A percentile compares a stretch with the other conserved stretches of the same genome.
Conservation (phyloP, 2,329 filamentous ascomycete species). For the Proliferodiscus dingleyae region DNA sequence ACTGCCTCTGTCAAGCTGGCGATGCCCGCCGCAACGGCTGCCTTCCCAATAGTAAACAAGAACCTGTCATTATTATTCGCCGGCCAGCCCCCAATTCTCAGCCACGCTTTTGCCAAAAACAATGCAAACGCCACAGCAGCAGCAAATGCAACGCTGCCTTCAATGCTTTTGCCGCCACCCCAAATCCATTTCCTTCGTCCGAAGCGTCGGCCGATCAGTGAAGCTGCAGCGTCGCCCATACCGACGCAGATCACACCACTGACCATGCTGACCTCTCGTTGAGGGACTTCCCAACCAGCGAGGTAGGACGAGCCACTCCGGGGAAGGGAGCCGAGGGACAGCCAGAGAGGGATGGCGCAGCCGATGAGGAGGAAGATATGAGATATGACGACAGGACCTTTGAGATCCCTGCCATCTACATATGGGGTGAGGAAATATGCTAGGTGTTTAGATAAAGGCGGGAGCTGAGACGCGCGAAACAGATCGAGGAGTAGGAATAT, state of each 20-base stretch:
- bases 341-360: slow-evolving; percentile 91
- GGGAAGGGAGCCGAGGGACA: slow-evolving; percentile 67
- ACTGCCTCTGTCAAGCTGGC: slow-evolving; percentile 93
- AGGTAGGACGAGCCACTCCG: slow-evolving; percentile 52
- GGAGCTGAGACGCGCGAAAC: slow-evolving; percentile 83
- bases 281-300: slow-evolving; percentile 68
- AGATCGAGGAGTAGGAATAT: slow-evolving; percentile 87
- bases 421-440: slow-evolving; percentile 87
- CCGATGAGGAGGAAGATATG: slow-evolving; percentile 95
- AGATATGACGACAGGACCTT: slow-evolving; percentile 89
- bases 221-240: slow-evolving; percentile 90
- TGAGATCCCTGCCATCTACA: slow-evolving; percentile 87
- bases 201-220: slow-evolving; percentile 79
- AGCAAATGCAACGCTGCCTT: slow-evolving; percentile 80
- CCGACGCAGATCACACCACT: slow-evolving; percentile 91
- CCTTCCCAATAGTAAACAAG: slow-evolving; percentile 64
- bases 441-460: slow-evolving; percentile 80
- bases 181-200: slow-evolving; percentile 91
- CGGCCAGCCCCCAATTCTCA: slow-evolving; percentile 72
- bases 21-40: slow-evolving; percentile 66
- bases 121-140: slow-evolving; percentile 73
- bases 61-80: slow-evolving; percentile 72
- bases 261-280: slow-evolving; percentile 81
- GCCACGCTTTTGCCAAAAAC: slow-evolving; percentile 65
- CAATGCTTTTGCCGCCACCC: slow-evolving; percentile 93